Percentiles rank a stretch among this genome's conserved stretches.
Conservation (phyloP, 805 yeast species). For the Wickerhamomyces chambardii region DNA sequence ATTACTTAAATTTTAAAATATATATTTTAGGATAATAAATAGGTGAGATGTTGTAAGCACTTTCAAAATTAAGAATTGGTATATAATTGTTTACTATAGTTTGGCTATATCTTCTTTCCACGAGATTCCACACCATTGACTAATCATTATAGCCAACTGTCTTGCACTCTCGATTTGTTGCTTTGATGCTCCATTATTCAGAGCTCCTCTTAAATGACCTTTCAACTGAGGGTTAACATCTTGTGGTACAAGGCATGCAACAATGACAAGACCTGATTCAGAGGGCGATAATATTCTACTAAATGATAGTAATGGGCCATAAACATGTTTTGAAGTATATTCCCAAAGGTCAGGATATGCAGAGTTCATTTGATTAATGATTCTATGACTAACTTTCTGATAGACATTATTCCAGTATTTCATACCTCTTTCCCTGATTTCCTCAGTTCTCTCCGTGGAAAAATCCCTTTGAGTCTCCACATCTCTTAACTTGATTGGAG, state of each 20-base stretch:
- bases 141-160: slow-evolving; percentile 49
- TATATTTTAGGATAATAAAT: too few species aligned
- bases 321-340: slow-evolving; percentile 62
- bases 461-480: slow-evolving; percentile 18
- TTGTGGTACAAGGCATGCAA: slow-evolving; percentile 80
- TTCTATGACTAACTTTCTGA: slow-evolving; percentile 63
- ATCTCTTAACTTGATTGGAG: slow-evolving; percentile 44
- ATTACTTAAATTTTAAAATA: background rate
- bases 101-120: slow-evolving; percentile 39
- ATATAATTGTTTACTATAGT: slow-evolving; percentile 6
- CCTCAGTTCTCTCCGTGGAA: slow-evolving; percentile 21
- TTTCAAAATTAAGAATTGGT: background rate
- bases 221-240: slow-evolving; percentile 90
- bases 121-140: slow-evolving; percentile 65
- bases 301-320: slow-evolving; percentile 69
- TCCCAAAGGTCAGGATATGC: slow-evolving; percentile 86
- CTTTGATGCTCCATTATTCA: slow-evolving; percentile 62
- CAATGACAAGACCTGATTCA: slow-evolving; percentile 71
- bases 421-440: slow-evolving; percentile 36
- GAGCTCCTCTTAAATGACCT: slow-evolving; percentile 85
- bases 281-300: slow-evolving; percentile 49
- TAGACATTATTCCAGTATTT: slow-evolving; percentile 69
- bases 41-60: too few species aligned
- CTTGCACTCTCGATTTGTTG: slow-evolving; percentile 58
- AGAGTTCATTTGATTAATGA: slow-evolving; percentile 52